Evolutionary conservation across 768 basidiomycete species (phyloP).

Genomic region (Chiua virens): DNA sequence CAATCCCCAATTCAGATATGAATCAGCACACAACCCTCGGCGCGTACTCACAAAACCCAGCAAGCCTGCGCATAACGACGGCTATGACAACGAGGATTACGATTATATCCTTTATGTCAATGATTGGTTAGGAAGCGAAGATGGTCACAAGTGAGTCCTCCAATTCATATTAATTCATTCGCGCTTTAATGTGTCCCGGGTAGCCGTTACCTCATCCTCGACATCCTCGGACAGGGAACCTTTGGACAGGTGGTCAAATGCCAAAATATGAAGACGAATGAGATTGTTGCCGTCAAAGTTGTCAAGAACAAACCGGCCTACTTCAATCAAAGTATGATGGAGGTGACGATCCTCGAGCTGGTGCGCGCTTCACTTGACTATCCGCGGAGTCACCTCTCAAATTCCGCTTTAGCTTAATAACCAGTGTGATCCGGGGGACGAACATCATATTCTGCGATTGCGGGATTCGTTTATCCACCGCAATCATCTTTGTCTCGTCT

Average conservation of each 20-base stretch:
- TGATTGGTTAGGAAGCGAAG: conserved; percentile 92
- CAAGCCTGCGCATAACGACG: conserved; percentile 94
- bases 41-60: conserved; percentile 97
- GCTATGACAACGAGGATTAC: conserved; percentile 98
- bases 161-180: neutral
- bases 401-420: conserved; percentile 75
- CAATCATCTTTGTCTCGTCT: conserved; percentile 95
- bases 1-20: conserved; percentile 94
- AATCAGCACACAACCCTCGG: conserved; percentile 91
- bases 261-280: conserved; percentile 99
- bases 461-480: conserved; percentile 97
- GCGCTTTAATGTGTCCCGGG: conserved; percentile 13
- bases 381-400: neutral
- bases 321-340: conserved; percentile 99
- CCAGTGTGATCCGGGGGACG: conserved; percentile 88
- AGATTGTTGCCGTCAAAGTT: conserved; percentile 98
- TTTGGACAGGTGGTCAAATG: conserved; percentile 99
- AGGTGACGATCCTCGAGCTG: conserved; percentile 95
- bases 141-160: conserved; percentile 83
- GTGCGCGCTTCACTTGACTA: conserved; percentile 49
- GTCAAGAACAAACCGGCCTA: conserved; percentile 99
- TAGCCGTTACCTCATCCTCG: conserved; percentile 90
- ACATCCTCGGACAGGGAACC: conserved; percentile 97
- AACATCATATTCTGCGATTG: conserved; percentile 94
- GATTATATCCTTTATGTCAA: conserved; percentile 99